phyloP scores from a whole-genome alignment of 192 early-diverging fungal species.

The Podila minutissima region DNA sequence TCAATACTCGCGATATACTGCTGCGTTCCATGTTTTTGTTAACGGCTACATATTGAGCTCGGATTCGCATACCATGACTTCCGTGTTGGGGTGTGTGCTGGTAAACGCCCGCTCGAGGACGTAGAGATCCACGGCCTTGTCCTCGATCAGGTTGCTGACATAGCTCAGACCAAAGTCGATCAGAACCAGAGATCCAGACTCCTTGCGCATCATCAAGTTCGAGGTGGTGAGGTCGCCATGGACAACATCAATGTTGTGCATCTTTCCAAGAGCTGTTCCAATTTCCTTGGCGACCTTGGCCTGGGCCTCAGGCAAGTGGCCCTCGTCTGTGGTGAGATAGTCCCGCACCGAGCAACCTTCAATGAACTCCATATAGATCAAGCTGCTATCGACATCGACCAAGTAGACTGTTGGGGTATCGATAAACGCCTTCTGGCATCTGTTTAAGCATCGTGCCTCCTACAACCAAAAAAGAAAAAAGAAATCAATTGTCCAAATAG shows the following conservation, averaged over 20 bases:
- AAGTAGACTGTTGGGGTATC: constrained; percentile 86
- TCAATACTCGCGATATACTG: no score
- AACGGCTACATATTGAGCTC: not conserved
- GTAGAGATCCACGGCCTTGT: constrained; percentile 99
- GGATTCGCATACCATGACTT: constrained; percentile 68
- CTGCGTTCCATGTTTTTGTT: no score
- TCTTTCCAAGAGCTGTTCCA: constrained; percentile 73
- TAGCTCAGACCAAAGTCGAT: constrained; percentile 99
- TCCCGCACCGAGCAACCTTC: constrained; percentile 82
- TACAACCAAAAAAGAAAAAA: constrained; percentile 26
- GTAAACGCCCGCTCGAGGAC: constrained; percentile 94
- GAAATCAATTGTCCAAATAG: not conserved
- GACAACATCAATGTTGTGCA: constrained; percentile 89
- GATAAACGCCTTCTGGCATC: constrained; percentile 76
- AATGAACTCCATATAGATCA: constrained; percentile 94
- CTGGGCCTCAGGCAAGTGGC: constrained; percentile 14
- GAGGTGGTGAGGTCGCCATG: constrained; percentile 99
- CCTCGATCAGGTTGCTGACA: constrained; percentile 84
- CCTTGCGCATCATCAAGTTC: constrained; percentile 82
- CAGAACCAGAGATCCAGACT: constrained; percentile 66
- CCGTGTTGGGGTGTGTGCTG: constrained; percentile 92
- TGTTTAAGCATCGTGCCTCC: constrained; percentile 86
- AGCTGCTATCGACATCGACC: constrained; percentile 72
- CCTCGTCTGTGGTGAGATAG: constrained; percentile 56
- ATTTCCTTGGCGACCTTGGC: constrained; percentile 60